phyloP scores from a whole-genome alignment of 2,329 filamentous ascomycete species.

The Penicillium brasilianum region DNA sequence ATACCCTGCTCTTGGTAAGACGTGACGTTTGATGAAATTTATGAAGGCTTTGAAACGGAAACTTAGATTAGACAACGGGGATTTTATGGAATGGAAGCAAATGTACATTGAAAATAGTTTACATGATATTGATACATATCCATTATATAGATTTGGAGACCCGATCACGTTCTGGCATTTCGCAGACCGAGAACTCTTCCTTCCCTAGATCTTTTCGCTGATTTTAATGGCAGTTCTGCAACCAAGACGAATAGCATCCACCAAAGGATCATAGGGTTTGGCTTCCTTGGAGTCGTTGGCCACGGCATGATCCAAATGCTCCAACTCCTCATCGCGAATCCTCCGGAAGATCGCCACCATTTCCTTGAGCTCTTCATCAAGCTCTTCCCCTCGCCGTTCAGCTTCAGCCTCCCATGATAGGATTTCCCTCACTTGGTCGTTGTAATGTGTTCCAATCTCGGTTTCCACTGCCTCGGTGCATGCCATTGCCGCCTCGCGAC shows the following conservation, averaged over 20 bases:
- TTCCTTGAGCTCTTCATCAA: slow-evolving; percentile 76
- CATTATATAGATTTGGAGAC: background rate
- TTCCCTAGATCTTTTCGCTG: slow-evolving; percentile 56
- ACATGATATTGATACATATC: slow-evolving; percentile 6
- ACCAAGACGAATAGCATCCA: slow-evolving; percentile 83
- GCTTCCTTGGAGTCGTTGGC: slow-evolving; percentile 92
- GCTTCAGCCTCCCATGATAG: slow-evolving; percentile 80
- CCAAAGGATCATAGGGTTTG: slow-evolving; percentile 85
- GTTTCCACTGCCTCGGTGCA: slow-evolving; percentile 99
- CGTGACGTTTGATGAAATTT: background rate
- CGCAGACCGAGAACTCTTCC: background rate
- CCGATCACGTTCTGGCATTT: background rate
- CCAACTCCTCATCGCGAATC: slow-evolving; percentile 93
- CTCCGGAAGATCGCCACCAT: slow-evolving; percentile 75
- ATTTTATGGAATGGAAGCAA: background rate
- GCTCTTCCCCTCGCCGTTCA: slow-evolving; percentile 76
- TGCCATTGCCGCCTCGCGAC: slow-evolving; percentile 94
- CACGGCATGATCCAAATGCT: slow-evolving; percentile 94
- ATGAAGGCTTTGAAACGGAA: background rate
- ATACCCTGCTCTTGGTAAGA: slow-evolving; percentile 30
- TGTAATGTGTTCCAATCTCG: slow-evolving; percentile 96
- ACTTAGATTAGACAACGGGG: background rate
- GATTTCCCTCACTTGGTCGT: slow-evolving; percentile 82
- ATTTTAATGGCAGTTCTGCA: slow-evolving; percentile 94
- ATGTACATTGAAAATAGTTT: slow-evolving; percentile 1